phyloP scores from a whole-genome alignment of 257 asterid genomes.

The Solanum chilense region DNA sequence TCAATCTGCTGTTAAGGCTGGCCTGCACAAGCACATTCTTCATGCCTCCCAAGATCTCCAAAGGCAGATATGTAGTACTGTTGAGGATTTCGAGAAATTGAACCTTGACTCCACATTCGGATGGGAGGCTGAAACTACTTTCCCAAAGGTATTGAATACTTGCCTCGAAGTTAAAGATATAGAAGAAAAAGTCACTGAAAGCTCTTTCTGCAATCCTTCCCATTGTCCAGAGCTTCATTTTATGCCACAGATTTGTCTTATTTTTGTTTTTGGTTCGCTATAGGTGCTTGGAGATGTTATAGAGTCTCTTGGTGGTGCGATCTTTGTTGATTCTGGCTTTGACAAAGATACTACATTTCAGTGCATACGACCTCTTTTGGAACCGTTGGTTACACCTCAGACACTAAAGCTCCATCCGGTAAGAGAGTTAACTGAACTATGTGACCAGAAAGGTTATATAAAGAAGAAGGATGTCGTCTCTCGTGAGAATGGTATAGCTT shows the following conservation, averaged over 20 bases:
- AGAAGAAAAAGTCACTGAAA: neutral
- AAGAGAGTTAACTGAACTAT: slow-evolving; percentile 50
- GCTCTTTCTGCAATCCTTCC: neutral
- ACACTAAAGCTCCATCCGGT: slow-evolving; percentile 53
- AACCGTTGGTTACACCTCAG: slow-evolving; percentile 65
- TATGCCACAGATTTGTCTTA: neutral
- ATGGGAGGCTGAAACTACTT: slow-evolving; percentile 49
- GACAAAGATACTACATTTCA: slow-evolving; percentile 34
- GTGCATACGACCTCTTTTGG: slow-evolving; percentile 65
- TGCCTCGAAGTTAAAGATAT: neutral
- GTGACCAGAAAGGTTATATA: slow-evolving; percentile 30
- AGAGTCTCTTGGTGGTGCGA: slow-evolving; percentile 79
- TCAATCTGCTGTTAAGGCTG: slow-evolving; percentile 44
- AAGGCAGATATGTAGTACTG: slow-evolving; percentile 26
- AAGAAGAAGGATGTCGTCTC: slow-evolving; percentile 9
- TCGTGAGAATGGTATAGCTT: slow-evolving; percentile 13
- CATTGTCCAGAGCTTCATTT: neutral
- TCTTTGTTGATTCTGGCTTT: slow-evolving; percentile 60
- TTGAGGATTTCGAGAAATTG: slow-evolving; percentile 9
- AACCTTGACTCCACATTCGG: slow-evolving; percentile 40
- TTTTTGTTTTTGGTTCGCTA: neutral
- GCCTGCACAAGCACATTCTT: slow-evolving; percentile 54
- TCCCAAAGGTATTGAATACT: slow-evolving; percentile 53
- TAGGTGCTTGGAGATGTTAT: slow-evolving; percentile 87
- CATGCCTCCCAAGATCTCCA: slow-evolving; percentile 61